Evolutionary conservation across 2,329 filamentous ascomycete genomes (phyloP).

Genomic region (Paraconiothyrium sp.): DNA sequence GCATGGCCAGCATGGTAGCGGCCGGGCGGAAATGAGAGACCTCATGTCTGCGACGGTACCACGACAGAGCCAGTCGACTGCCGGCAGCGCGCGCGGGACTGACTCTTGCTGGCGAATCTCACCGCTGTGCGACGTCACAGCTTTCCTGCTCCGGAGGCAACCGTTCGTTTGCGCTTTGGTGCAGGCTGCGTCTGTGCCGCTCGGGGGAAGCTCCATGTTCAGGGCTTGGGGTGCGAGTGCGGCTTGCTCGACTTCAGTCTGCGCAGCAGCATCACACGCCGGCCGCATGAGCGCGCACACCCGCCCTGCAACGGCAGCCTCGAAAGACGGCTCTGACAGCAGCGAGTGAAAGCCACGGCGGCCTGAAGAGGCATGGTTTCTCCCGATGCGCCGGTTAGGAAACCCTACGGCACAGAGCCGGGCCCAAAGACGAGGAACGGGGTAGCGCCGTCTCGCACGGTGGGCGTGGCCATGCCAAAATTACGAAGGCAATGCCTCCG

Average conservation of each 20-base stretch:
- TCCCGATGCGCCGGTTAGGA: conserved; percentile 13
- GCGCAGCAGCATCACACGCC: too few relatives aligned
- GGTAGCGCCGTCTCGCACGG: conserved; percentile 15
- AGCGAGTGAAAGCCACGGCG: conserved; percentile 24
- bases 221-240: background rate
- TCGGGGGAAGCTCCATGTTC: conserved; percentile 10
- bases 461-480: conserved; percentile 11
- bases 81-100: conserved; percentile 11
- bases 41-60: conserved; percentile 6
- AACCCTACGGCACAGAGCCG: conserved; percentile 17
- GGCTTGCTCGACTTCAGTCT: background rate
- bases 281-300: conserved; percentile 19
- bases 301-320: conserved; percentile 9
- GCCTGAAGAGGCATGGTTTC: conserved; percentile 20
- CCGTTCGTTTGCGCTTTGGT: conserved; percentile 20
- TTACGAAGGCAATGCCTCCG: conserved; percentile 7
- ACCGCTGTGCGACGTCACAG: conserved; percentile 15
- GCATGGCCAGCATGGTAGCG: background rate
- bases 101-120: conserved; percentile 13
- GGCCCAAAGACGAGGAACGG: conserved; percentile 16
- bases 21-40: conserved; percentile 3
- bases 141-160: conserved; percentile 2
- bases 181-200: conserved; percentile 14
- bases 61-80: conserved; percentile 9
- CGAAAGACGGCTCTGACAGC: conserved; percentile 19